Evolutionary conservation across 208 protist genomes (phyloP).

Genomic region (Leishmania braziliensis): DNA sequence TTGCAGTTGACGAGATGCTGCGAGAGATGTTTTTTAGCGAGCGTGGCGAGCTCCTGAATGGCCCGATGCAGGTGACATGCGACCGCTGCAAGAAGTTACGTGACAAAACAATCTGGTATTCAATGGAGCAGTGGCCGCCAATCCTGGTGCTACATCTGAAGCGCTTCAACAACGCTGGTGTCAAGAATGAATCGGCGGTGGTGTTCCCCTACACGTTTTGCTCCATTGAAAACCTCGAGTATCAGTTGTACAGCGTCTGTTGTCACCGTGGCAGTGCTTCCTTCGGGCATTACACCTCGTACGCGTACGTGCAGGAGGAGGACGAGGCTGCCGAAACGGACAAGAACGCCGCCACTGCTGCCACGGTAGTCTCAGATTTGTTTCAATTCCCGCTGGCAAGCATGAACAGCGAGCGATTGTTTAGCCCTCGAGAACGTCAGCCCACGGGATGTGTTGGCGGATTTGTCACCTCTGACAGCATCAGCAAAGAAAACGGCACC

Average conservation of each 20-base stretch:
- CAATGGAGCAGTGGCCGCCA: conserved; percentile 64
- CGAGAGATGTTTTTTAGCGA: conserved; percentile 55
- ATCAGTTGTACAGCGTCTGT: conserved; percentile 72
- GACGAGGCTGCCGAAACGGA: conserved; percentile 2
- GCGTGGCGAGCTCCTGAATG: conserved; percentile 50
- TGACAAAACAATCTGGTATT: conserved; percentile 45
- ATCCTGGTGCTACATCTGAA: conserved; percentile 85
- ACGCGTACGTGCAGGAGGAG: conserved; percentile 46
- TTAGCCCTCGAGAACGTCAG: too few relatives aligned
- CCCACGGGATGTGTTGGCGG: too few relatives aligned
- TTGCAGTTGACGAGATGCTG: conserved; percentile 48
- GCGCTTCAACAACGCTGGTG: conserved; percentile 64
- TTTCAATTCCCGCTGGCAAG: neutral
- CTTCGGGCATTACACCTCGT: conserved; percentile 85
- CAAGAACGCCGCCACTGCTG: neutral
- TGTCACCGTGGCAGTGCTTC: conserved; percentile 72
- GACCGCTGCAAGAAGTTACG: conserved; percentile 61
- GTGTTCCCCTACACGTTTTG: conserved; percentile 64
- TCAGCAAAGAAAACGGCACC: neutral
- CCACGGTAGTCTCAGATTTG: neutral
- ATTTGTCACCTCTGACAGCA: neutral
- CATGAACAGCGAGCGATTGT: neutral
- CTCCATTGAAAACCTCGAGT: conserved; percentile 38
- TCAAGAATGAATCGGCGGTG: conserved; percentile 61
- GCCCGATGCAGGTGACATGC: conserved; percentile 66